Evolutionary conservation across 495 filamentous ascomycete genomes (phyloP).

Genomic region (Astrothelium macrocarpum): DNA sequence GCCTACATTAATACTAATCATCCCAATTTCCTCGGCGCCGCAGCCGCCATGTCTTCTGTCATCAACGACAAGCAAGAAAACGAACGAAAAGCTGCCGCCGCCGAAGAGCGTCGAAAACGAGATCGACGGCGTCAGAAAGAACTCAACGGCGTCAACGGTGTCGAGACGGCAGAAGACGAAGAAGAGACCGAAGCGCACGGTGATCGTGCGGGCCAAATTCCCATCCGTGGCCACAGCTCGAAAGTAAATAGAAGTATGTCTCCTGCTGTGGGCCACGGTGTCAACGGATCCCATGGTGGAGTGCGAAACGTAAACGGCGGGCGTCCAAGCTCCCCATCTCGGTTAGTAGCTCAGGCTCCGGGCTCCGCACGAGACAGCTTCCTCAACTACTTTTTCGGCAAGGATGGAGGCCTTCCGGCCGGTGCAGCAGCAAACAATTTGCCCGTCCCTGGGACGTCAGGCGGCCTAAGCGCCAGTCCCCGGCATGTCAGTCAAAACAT

Average conservation of each 20-base stretch:
- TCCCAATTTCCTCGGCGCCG: slow-evolving; percentile 94
- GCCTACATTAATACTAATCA: slow-evolving; percentile 99
- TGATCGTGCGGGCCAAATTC: slow-evolving; percentile 41
- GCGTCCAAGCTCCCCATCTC: slow-evolving; percentile 53
- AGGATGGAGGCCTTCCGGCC: slow-evolving; percentile 56
- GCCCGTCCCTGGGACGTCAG: slow-evolving; percentile 21
- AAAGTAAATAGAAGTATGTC: slow-evolving; percentile 70
- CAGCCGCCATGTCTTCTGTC: slow-evolving; percentile 95
- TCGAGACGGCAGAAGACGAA: slow-evolving; percentile 56
- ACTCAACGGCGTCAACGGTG: slow-evolving; percentile 63
- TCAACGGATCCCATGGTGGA: slow-evolving; percentile 42
- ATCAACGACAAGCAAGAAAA: slow-evolving; percentile 89
- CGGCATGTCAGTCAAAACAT: slow-evolving; percentile 62
- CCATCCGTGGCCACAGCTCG: slow-evolving; percentile 48
- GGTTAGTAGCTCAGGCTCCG: slow-evolving; percentile 44
- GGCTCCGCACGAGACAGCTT: slow-evolving; percentile 69
- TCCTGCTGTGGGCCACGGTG: slow-evolving; percentile 57
- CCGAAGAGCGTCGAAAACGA: slow-evolving; percentile 74
- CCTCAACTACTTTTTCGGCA: slow-evolving; percentile 96
- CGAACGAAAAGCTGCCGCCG: slow-evolving; percentile 67
- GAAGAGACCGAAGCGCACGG: slow-evolving; percentile 47
- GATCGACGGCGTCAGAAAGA: slow-evolving; percentile 77
- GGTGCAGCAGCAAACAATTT: slow-evolving; percentile 29
- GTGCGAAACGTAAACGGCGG: slow-evolving; percentile 57
- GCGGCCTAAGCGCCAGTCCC: slow-evolving; percentile 24